These are phyloP conservation scores for Gillenia trifoliata DNA, from an alignment of 306 rosid genomes.

Conservation along the genomic window DNA sequence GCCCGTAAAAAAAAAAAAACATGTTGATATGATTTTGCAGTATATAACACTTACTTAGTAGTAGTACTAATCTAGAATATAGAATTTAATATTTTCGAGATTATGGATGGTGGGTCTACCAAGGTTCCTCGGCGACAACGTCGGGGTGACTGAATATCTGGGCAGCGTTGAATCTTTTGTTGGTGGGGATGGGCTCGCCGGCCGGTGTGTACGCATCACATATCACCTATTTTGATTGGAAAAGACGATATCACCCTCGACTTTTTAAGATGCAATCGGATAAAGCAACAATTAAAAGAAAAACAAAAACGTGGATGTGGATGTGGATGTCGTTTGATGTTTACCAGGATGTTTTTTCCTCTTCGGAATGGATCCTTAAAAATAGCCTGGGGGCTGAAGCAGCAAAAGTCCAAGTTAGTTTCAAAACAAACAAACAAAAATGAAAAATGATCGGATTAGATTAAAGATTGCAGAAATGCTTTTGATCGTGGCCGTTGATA, in stretches of 20 bases:
- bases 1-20: no score
- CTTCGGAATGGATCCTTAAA: slow-evolving; percentile 52
- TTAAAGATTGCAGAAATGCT: neutral
- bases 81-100: neutral
- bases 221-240: slow-evolving; percentile 26
- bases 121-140: slow-evolving; percentile 50
- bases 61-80: neutral
- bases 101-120: slow-evolving; percentile 19
- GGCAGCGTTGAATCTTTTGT: slow-evolving; percentile 43
- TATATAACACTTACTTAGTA: neutral
- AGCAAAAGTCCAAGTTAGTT: neutral
- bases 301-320: neutral
- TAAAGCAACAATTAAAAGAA: no score
- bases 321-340: neutral
- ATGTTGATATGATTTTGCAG: neutral
- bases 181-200: slow-evolving; percentile 50
- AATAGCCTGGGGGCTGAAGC: slow-evolving; percentile 42
- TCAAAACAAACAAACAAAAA: neutral
- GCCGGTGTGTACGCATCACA: slow-evolving; percentile 47
- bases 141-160: slow-evolving; percentile 39
- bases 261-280: no score
- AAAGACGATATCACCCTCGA: slow-evolving; percentile 4
- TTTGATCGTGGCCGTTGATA: slow-evolving; percentile 7
- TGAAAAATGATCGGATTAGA: neutral
- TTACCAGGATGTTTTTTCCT: slow-evolving; percentile 51